Evolutionary conservation across 148 eudicot species (phyloP).

Genomic region (Talinum fruticosum): DNA sequence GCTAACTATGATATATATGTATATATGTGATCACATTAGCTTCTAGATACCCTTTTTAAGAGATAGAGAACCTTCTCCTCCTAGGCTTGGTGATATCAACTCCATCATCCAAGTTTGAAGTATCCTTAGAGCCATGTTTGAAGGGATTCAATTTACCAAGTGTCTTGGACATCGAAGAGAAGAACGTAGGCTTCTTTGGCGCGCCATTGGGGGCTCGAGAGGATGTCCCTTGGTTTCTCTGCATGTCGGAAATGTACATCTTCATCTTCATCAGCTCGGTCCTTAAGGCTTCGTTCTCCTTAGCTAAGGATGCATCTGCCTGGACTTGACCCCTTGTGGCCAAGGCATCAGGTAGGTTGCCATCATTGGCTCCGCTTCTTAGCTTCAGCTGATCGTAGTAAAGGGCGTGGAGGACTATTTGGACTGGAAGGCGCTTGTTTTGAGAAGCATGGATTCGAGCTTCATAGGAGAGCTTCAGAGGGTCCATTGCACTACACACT

Average conservation of each 20-base stretch:
- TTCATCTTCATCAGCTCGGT: slow-evolving; percentile 79
- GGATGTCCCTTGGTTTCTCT: slow-evolving; percentile 48
- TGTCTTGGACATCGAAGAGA: slow-evolving; percentile 79
- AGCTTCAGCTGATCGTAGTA: slow-evolving; percentile 81
- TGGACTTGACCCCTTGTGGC: slow-evolving; percentile 48
- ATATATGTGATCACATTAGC: neutral
- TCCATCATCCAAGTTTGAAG: slow-evolving; percentile 53
- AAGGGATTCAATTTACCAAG: slow-evolving; percentile 90
- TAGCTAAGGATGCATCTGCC: slow-evolving; percentile 59
- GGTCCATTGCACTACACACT: slow-evolving; percentile 84
- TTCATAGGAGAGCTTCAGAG: slow-evolving; percentile 80
- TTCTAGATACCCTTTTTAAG: slow-evolving; percentile 25
- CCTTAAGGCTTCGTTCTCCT: slow-evolving; percentile 68
- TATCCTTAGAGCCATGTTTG: slow-evolving; percentile 89
- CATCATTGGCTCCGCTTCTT: slow-evolving; percentile 55
- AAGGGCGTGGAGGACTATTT: slow-evolving; percentile 82
- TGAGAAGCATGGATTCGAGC: slow-evolving; percentile 93
- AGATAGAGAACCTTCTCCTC: slow-evolving; percentile 84
- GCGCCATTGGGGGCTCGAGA: slow-evolving; percentile 16
- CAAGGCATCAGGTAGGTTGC: slow-evolving; percentile 24
- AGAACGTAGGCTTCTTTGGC: slow-evolving; percentile 55
- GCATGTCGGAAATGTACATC: slow-evolving; percentile 58
- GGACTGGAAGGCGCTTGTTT: slow-evolving; percentile 85
- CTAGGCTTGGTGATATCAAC: slow-evolving; percentile 81
- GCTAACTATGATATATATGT: neutral